Conservation (phyloP, 306 rosid genomes). For the Castanea mollissima region DNA sequence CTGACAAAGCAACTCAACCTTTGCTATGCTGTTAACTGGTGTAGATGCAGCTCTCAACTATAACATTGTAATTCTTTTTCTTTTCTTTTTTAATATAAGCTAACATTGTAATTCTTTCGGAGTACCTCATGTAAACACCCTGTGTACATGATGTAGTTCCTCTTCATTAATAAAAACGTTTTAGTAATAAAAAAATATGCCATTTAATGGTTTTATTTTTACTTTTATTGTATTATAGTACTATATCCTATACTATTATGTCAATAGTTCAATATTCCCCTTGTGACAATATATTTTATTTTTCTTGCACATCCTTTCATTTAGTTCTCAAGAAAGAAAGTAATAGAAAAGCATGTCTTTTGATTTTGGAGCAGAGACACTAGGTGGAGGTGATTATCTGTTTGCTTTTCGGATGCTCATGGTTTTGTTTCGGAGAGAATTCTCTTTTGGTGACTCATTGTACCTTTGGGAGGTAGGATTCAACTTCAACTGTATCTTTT, state of each 20-base stretch:
- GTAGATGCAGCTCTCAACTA: not conserved
- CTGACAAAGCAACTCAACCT: not conserved
- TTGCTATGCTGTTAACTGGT: not conserved
- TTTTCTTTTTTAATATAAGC: too few species aligned
- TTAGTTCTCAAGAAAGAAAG: conserved; percentile 16
- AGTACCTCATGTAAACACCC: too few species aligned
- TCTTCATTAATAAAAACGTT: too few species aligned
- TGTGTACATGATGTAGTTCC: too few species aligned
- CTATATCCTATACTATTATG: not conserved
- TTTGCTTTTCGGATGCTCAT: conserved; percentile 99
- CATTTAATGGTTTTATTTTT: not conserved
- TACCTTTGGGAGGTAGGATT: conserved; percentile 95
- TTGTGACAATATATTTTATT: not conserved
- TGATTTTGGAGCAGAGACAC: conserved; percentile 63
- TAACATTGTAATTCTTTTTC: too few species aligned
- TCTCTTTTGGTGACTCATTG: conserved; percentile 94
- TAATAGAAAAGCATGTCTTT: conserved; percentile 24
- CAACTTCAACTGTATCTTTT: not conserved
- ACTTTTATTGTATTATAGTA: not conserved
- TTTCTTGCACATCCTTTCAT: conserved; percentile 19
- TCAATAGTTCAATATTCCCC: conserved; percentile 7
- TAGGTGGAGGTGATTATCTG: conserved; percentile 95
- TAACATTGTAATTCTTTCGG: not conserved
- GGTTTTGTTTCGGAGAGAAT: conserved; percentile 98
- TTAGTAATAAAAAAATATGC: not conserved